Conservation (phyloP, 2,329 filamentous ascomycete species). For the Aspergillus vadensis region DNA sequence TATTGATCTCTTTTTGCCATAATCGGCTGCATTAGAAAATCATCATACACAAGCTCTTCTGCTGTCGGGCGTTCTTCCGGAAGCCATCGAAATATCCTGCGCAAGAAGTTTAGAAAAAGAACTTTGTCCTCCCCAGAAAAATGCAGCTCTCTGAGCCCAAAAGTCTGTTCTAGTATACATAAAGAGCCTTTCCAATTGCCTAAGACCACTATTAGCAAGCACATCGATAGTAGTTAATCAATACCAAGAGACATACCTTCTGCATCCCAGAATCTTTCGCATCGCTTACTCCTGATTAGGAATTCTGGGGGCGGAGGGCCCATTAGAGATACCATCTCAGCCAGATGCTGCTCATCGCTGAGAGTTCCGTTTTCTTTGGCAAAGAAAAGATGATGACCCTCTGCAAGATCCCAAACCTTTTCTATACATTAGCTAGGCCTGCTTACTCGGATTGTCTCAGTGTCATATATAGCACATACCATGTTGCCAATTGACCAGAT, state of each 20-base stretch:
- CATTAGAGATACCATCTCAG: slow-evolving; percentile 27
- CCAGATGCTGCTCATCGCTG: slow-evolving; percentile 24
- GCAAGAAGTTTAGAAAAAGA: slow-evolving; percentile 32
- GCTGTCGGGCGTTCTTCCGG: slow-evolving; percentile 32
- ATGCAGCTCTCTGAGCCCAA: slow-evolving; percentile 26
- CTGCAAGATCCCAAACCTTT: slow-evolving; percentile 22
- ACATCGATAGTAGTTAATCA: background rate
- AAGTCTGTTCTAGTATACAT: slow-evolving; percentile 28
- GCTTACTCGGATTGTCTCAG: too few species aligned
- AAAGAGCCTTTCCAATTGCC: slow-evolving; percentile 30
- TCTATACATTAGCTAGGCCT: too few species aligned
- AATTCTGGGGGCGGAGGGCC: slow-evolving; percentile 23
- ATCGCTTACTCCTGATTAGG: slow-evolving; percentile 16
- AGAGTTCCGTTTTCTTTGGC: slow-evolving; percentile 16
- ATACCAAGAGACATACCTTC: slow-evolving; percentile 14
- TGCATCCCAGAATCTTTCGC: slow-evolving; percentile 18
- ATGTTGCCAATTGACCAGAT: slow-evolving; percentile 35
- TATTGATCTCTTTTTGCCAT: background rate
- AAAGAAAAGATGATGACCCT: slow-evolving; percentile 19
- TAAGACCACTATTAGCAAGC: background rate
- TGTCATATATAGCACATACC: slow-evolving; percentile 19
- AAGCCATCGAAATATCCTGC: slow-evolving; percentile 36
- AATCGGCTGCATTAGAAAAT: slow-evolving; percentile 26
- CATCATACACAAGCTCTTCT: slow-evolving; percentile 26
- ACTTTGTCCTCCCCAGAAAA: slow-evolving; percentile 29